A percentile compares a stretch with the other conserved stretches of the same genome.
Evolutionary conservation across 805 yeast genomes (phyloP).

Genomic region (Blastobotrys muscicola): DNA sequence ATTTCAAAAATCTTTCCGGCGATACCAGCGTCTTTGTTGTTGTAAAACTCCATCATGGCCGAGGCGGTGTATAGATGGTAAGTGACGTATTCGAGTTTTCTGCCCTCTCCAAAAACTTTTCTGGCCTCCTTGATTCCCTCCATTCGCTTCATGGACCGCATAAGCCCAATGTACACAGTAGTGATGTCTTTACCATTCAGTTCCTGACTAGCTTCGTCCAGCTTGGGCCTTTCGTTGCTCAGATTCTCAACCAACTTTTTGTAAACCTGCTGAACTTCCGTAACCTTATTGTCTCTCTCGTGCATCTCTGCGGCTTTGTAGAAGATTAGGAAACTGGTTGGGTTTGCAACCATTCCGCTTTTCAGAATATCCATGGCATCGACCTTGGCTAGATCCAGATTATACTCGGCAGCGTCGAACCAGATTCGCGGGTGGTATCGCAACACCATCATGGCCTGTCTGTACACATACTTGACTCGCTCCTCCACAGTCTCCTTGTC

Average conservation of each 20-base stretch:
- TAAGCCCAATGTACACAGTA: constrained; percentile 53
- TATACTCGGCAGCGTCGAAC: constrained; percentile 45
- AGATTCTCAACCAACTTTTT: constrained; percentile 42
- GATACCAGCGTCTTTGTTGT: constrained; percentile 47
- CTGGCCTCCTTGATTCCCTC: constrained; percentile 68
- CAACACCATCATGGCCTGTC: constrained; percentile 53
- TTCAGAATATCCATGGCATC: constrained; percentile 37
- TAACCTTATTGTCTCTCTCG: constrained; percentile 48
- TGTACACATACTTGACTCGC: constrained; percentile 63
- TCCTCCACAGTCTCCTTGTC: constrained; percentile 38
- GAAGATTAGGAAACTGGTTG: constrained; percentile 56
- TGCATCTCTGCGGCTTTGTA: constrained; percentile 59
- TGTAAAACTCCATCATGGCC: constrained; percentile 68
- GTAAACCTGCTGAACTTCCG: constrained; percentile 42
- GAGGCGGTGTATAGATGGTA: constrained; percentile 73
- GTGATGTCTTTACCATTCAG: constrained; percentile 40
- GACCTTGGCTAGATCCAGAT: constrained; percentile 26
- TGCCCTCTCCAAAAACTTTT: constrained; percentile 54
- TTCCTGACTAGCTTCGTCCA: constrained; percentile 9
- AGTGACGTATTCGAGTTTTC: constrained; percentile 54
- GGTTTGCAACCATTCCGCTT: constrained; percentile 54
- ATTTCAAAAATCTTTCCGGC: constrained; percentile 71
- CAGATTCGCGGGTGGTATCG: constrained; percentile 67
- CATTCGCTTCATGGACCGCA: constrained; percentile 61
- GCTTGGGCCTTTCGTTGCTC: constrained; percentile 27